These are phyloP conservation scores for Neurospora sp. DNA, from an alignment of 495 filamentous ascomycete species.

Conservation along the genomic window DNA sequence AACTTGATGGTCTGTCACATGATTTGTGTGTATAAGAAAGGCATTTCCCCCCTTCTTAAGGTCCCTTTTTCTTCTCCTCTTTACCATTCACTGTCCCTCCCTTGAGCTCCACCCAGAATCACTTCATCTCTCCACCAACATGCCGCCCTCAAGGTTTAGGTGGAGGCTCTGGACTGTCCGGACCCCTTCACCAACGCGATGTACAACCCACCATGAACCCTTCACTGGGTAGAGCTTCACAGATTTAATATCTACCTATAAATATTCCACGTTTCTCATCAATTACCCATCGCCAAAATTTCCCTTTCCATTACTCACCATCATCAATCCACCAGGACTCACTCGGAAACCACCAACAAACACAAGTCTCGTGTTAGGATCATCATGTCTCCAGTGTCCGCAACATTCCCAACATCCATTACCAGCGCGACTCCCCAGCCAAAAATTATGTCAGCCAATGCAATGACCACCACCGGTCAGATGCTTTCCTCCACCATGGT, in stretches of 20 bases:
- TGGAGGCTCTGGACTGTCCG: neutral
- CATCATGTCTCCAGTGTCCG: too few relatives aligned
- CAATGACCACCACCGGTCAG: too few relatives aligned
- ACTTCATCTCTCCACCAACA: neutral
- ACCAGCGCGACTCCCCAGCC: too few relatives aligned
- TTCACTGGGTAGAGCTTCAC: neutral
- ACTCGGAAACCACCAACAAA: too few relatives aligned
- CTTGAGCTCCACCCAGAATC: neutral
- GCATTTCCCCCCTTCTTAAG: neutral
- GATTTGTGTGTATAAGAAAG: too few relatives aligned
- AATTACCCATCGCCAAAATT: neutral
- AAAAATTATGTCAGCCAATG: too few relatives aligned
- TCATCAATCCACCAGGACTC: neutral
- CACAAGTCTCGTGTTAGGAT: too few relatives aligned
- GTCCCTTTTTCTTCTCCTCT: neutral
- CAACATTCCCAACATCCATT: too few relatives aligned
- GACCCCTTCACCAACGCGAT: neutral
- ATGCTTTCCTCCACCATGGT: too few relatives aligned
- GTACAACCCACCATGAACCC: neutral
- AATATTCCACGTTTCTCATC: neutral
- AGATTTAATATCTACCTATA: too few relatives aligned
- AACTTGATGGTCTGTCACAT: too few relatives aligned
- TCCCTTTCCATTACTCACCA: neutral
- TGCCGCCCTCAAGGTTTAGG: neutral
- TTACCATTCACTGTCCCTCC: neutral